Percentiles rank a stretch among this genome's conserved stretches.
These are phyloP conservation scores for Talaromyces marneffei DNA, from an alignment of 2,329 filamentous ascomycete species.

Conservation along the genomic window DNA sequence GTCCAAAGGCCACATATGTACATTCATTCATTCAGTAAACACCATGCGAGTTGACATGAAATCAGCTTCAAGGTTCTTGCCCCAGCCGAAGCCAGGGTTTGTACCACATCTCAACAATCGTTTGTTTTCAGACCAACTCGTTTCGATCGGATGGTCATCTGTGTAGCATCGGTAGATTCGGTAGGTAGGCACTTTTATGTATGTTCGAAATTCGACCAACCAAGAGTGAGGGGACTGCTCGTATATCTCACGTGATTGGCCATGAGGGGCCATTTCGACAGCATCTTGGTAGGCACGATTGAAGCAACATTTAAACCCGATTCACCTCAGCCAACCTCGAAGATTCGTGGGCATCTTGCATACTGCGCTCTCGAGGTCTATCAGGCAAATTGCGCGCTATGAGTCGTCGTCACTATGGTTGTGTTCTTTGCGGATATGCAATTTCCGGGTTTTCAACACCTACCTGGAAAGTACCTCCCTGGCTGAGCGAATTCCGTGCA, in stretches of 20 bases:
- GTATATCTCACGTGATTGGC: not conserved
- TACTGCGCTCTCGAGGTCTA: not conserved
- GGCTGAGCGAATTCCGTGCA: not conserved
- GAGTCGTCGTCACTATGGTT: not conserved
- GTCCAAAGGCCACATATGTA: too few relatives aligned
- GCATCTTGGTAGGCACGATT: not conserved
- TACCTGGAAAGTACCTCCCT: too few relatives aligned
- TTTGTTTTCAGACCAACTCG: not conserved
- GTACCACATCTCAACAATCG: not conserved
- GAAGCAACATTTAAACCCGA: not conserved
- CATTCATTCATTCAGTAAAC: too few relatives aligned
- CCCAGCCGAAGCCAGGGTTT: not conserved
- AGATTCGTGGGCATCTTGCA: not conserved
- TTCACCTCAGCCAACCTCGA: not conserved
- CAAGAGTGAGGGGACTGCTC: not conserved
- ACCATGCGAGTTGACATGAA: too few relatives aligned
- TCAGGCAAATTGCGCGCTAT: not conserved
- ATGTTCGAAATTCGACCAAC: not conserved
- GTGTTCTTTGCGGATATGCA: not conserved
- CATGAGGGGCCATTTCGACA: not conserved
- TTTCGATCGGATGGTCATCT: not conserved
- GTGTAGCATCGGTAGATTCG: not conserved
- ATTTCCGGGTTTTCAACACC: not conserved
- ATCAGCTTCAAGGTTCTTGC: not conserved
- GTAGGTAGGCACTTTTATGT: too few relatives aligned